These are phyloP conservation scores for Termitomyces sp. DNA, from an alignment of 1,284 basidiomycete genomes.

Conservation along the genomic window DNA sequence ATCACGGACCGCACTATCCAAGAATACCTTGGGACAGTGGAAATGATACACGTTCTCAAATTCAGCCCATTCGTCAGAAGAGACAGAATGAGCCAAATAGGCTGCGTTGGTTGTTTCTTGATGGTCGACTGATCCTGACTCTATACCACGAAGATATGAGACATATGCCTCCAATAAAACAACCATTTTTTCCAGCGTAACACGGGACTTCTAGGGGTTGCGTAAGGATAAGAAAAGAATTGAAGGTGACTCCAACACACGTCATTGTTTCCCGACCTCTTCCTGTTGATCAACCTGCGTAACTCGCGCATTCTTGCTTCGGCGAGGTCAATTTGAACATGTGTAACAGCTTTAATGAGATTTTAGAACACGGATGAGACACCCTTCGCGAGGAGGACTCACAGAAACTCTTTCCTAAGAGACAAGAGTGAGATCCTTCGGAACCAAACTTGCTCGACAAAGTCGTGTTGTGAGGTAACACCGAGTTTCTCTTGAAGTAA, in stretches of 20 bases:
- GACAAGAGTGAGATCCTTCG: conserved; percentile 83
- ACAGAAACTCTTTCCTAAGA: conserved; percentile 75
- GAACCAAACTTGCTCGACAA: conserved; percentile 80
- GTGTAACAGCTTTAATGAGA: conserved; percentile 49
- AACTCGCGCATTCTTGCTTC: conserved; percentile 51
- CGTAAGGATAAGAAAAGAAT: conserved; percentile 1
- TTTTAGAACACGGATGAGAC: not conserved
- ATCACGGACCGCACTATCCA: conserved; percentile 78
- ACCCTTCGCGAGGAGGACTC: conserved; percentile 1
- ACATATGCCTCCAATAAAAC: conserved; percentile 59
- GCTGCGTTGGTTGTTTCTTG: conserved; percentile 32
- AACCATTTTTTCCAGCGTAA: conserved; percentile 47
- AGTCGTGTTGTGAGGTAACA: conserved; percentile 33
- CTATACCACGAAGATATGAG: conserved; percentile 45
- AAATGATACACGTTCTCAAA: conserved; percentile 92
- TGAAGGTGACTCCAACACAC: conserved; percentile 4
- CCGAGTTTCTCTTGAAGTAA: conserved; percentile 69
- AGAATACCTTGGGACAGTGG: conserved; percentile 81
- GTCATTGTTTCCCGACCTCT: conserved; percentile 10
- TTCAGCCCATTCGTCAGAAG: conserved; percentile 70
- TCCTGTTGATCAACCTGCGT: conserved; percentile 29
- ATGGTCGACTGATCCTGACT: conserved; percentile 30
- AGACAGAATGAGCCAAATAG: conserved; percentile 60
- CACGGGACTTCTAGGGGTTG: conserved; percentile 19
- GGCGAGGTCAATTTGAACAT: conserved; percentile 68